Conservation (phyloP, 768 basidiomycete species). For the Piloderma croceum region DNA sequence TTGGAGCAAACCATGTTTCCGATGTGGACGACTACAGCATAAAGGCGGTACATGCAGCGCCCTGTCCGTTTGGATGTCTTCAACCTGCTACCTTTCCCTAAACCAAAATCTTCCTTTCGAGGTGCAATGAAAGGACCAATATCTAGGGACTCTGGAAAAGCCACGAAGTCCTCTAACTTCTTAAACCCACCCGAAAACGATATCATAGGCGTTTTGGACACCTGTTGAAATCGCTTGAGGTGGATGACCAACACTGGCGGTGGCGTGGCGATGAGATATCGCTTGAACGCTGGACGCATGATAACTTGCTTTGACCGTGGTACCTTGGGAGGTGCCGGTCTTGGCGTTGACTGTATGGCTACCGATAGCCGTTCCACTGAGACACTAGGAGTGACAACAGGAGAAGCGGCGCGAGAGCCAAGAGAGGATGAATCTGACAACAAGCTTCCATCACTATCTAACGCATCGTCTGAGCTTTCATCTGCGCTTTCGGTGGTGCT, state of each 20-base stretch:
- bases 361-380: constrained; percentile 22
- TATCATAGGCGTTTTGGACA: constrained; percentile 54
- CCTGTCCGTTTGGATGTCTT: constrained; percentile 21
- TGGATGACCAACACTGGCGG: constrained; percentile 90
- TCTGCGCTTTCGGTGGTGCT: constrained; percentile 26
- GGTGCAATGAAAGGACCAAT: constrained; percentile 85
- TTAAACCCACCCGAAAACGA: constrained; percentile 66
- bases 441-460: constrained; percentile 32
- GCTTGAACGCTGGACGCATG: constrained; percentile 84
- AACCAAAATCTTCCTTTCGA: constrained; percentile 61
- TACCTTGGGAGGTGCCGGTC: constrained; percentile 5
- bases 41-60: constrained; percentile 61
- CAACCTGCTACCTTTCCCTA: constrained; percentile 31
- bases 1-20: constrained; percentile 69
- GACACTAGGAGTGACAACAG: constrained; percentile 23
- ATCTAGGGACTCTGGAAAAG: constrained; percentile 86
- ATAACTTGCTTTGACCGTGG: constrained; percentile 49
- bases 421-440: constrained; percentile 16
- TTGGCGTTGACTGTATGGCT: not conserved
- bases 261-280: constrained; percentile 82
- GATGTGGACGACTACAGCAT: constrained; percentile 82
- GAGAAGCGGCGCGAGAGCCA: constrained; percentile 21
- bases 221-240: constrained; percentile 91
- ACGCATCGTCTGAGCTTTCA: constrained; percentile 22
- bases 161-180: constrained; percentile 87